Evolutionary conservation across 805 yeast genomes (phyloP), one percentile per base, ranked within the genome.

Genomic region (Yamadazyma sp.): DNA sequence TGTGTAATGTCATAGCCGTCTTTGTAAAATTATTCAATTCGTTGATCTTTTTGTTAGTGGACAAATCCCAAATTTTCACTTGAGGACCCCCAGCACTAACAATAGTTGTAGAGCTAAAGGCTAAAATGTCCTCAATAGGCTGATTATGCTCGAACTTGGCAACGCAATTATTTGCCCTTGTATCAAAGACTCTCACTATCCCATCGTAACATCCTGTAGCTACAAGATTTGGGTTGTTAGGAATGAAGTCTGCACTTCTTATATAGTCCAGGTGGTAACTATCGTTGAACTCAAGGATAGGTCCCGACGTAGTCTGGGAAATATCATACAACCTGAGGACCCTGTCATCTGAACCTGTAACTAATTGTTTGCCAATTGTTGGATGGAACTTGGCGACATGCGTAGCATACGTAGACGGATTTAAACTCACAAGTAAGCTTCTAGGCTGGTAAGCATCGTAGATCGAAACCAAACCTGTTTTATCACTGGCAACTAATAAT

Each of bases 131-230:
- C 63, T 93, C 98, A 2, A 93, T 85, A 3, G 98, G 96, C 21
- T 54, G 52, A 8, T 67, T 74, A 44, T 89, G 96, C 47, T 81
- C 71, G 57, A 85, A 81, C 46, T 75, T 67, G 31, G 80, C 68
- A 5, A 86, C 78, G 28, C 89, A 78, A 27, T 68, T 73, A 25
- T 64, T 59, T n/a, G 47, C 42, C 60, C 98, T 75, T 3, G 93
- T 76, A 64, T 91, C 99, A 53, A 83, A 91, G 5, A 93, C 59
- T 48, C 98, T 71, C 4, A 91, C 82, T 17, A 68, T 59, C 7
- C 96, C 95, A 61, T 93, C 99, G 56, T 93, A 93, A 54, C 95
- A 89, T 37, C 98, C 99, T 1, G 96, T 87, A 11, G 84, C 82
- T n/a, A 93, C 67, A 44, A 90, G 67, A 54, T 84, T 85, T 19